Evolutionary conservation across 2,329 filamentous ascomycete species (phyloP).

Genomic region (Sporothrix brasiliensis): DNA sequence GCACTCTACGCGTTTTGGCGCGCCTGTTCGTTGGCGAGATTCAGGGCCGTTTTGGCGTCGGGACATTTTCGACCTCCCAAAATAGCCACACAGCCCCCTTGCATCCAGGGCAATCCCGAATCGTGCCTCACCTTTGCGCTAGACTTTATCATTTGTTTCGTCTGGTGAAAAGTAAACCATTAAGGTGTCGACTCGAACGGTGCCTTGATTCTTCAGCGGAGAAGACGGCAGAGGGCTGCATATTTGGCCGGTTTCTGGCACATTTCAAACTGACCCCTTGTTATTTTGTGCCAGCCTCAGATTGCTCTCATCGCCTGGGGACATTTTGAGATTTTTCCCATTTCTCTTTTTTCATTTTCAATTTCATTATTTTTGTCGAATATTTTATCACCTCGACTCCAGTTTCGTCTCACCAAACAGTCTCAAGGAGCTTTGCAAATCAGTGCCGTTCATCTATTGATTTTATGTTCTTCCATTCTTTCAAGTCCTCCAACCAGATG

Average conservation of each 20-base stretch:
- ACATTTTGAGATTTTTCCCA: not conserved
- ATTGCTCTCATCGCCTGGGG: not conserved
- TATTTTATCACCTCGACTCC: not conserved
- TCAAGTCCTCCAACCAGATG: not conserved
- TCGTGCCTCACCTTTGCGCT: not conserved
- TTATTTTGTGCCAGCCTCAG: not conserved
- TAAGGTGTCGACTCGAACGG: not conserved
- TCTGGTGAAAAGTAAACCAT: not conserved
- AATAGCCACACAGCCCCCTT: not conserved
- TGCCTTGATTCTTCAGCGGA: not conserved
- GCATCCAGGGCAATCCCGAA: not conserved
- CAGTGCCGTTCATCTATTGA: not conserved
- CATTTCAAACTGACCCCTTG: not conserved
- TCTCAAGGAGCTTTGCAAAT: not conserved
- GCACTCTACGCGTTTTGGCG: conserved; percentile 8
- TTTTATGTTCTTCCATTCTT: not conserved
- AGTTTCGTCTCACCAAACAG: not conserved
- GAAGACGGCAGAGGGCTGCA: not conserved
- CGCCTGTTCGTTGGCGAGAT: not conserved
- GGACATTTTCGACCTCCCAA: not conserved
- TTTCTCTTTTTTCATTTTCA: not conserved
- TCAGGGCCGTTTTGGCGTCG: not conserved
- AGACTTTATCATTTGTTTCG: not conserved
- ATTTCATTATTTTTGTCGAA: not conserved
- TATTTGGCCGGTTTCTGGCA: not conserved